Base-by-base conservation (phyloP, 306 rosid genomes). In the Quercus parvula region DNA sequence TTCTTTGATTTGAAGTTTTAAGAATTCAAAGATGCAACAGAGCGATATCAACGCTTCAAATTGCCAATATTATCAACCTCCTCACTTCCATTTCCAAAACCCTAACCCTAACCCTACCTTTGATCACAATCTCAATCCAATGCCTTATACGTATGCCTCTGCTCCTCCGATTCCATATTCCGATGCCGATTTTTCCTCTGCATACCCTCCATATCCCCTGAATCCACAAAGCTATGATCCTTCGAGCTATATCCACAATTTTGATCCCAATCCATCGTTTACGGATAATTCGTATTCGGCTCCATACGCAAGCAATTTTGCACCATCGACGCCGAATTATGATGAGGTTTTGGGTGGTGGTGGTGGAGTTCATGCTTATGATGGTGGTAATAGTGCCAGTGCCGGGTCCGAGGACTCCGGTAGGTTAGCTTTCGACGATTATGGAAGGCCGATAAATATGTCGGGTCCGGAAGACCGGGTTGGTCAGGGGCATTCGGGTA, bases 331-430 rank as follows among this genome's bases (percentile, higher is more conserved):
- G 88, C 54, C 87, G 5, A 90, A 81, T 82, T 85, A 82, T 6
- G 98, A 89, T 10, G 94, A 90, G 44, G 88, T 86, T 19, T 78
- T 76, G 19, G 92, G 90, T 5, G 96, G 24, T 24, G 24, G 90
- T 66, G 97, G 90, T 66, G 94, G 97, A 0, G 91, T 94, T 6
- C 92, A 85, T 84, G 91, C 94, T 57, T 94, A 94, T 70, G 77
- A 86, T 78, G 98, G 98, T 31, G 88, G 90, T 11, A 92, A 92
- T 75, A 63, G 92, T 92, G 81, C 97, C 97, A 62, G 94, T 91
- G 81, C 97, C 97, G 1, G 96, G 88, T 27, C 84, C 96, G 2
- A 90, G 90, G 67, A 87, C 98, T 24, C 90, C 92, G 2, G 22
- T 86, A 90, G 87, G 41, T 89, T 5, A 12, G 62, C 79, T 14